Evolutionary conservation across 164 flowering plant genomes (phyloP), one percentile per base, ranked within the genome.

Genomic region (Nelumbo lutea): DNA sequence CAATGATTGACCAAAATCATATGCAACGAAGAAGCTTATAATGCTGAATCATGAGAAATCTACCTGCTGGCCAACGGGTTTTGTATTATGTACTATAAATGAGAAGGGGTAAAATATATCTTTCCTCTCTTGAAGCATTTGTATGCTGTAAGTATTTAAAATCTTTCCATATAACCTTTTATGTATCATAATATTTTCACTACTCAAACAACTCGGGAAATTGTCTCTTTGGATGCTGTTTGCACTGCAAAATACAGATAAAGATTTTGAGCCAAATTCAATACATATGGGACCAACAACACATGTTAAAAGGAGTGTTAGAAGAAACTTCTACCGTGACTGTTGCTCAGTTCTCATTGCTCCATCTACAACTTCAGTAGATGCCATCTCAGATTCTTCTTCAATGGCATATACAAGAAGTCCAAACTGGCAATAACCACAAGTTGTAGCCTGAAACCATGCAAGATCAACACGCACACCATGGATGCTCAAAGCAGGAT

Each of bases 1-100:
- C 27, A 27, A 27, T 27, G 27, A 27, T 27, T 27, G 39, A 59
- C 53, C 61, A 52, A 69, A 52, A 53, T 9, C 4, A 15, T 27
- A 55, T n/a, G 40, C 55, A 48, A 1, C 38, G 13, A 15, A 6
- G 38, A 41, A 62, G 15, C 47, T n/a, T n/a, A 53, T 15, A 46
- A 46, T 42, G 5, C n/a, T 38, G 6, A 57, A 70, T 67, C 42
- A 66, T 55, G 42, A 51, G 43, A 73, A 45, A 66, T 27, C 9
- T 80, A 96, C 99, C 96, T 96, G 98, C 74, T 93, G 99, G 50
- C 98, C 97, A 70, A 93, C 92, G 60, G 99, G 99, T 79, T 85
- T 96, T 13, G 96, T 88, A 73, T 93, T 93, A 57, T 87, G 90
- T 71, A 90, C 73, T 63, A 96, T 71, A 69, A 90, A 87, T 69